These are phyloP conservation scores for Sphagnum magellanicum DNA, from an alignment of 228 moss, liverwort and hornwort genomes.

Conservation along the genomic window DNA sequence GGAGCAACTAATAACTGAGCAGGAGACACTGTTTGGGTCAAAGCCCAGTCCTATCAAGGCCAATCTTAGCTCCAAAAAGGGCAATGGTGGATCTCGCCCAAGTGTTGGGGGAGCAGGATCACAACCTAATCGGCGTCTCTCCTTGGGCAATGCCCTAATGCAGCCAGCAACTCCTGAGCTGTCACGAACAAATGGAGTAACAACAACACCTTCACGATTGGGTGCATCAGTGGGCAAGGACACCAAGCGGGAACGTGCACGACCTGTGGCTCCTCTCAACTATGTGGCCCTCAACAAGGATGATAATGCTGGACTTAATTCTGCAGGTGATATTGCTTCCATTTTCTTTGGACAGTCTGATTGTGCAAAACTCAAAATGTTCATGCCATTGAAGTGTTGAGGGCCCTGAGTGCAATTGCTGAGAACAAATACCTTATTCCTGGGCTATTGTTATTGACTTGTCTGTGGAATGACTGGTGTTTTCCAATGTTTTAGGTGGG, in stretches of 20 bases:
- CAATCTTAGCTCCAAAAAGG: conserved; percentile 47
- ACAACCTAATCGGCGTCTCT: conserved; percentile 50
- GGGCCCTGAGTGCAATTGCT: not conserved
- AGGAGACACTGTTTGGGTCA: conserved; percentile 80
- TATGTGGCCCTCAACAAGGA: conserved; percentile 68
- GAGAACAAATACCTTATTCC: not conserved
- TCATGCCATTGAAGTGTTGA: too few relatives aligned
- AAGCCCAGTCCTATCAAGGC: conserved; percentile 84
- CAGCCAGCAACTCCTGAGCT: conserved; percentile 63
- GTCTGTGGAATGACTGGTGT: too few relatives aligned
- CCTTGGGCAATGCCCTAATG: conserved; percentile 63
- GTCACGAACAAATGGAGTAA: conserved; percentile 45
- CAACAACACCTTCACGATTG: conserved; percentile 34
- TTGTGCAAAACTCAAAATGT: too few relatives aligned
- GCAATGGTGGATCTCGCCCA: conserved; percentile 39
- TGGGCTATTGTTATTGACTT: not conserved
- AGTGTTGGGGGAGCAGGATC: conserved; percentile 22
- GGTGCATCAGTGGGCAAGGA: conserved; percentile 38
- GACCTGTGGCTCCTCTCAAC: conserved; percentile 61
- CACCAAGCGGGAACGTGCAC: conserved; percentile 23
- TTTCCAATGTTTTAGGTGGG: not conserved
- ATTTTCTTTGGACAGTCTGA: not conserved
- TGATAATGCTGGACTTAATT: conserved; percentile 58
- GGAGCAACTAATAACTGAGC: conserved; percentile 80
- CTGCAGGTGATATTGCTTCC: conserved; percentile 35